Evolutionary conservation across 202 grass and related monocot genomes (phyloP).

Genomic region (Tripidium arundinaceum): DNA sequence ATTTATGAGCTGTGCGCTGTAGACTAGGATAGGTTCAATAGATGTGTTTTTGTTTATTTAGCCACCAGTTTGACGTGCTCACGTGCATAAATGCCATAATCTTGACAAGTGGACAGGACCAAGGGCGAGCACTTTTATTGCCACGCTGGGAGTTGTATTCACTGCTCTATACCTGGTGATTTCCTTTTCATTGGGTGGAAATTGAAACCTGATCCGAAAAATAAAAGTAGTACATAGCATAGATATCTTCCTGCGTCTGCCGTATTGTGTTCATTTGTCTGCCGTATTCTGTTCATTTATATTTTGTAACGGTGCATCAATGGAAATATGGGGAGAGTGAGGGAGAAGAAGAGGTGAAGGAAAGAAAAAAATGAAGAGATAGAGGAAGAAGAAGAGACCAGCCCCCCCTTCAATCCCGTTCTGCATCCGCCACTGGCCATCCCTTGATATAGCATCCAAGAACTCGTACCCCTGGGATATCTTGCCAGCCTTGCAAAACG

Average conservation of each 20-base stretch:
- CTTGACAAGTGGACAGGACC: background rate
- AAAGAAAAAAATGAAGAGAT: no score
- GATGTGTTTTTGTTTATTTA: conserved; percentile 16
- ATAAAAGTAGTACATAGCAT: background rate
- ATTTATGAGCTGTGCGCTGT: background rate
- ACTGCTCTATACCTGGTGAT: background rate
- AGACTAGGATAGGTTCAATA: conserved; percentile 30
- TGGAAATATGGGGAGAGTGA: no score
- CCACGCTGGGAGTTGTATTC: background rate
- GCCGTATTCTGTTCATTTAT: background rate
- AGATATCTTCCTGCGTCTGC: conserved; percentile 23
- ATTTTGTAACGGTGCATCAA: background rate
- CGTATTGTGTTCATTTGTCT: no score
- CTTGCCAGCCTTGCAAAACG: conserved; percentile 79
- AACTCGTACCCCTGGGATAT: conserved; percentile 73
- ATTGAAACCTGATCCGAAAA: background rate
- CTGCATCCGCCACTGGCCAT: no score
- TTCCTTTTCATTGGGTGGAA: conserved; percentile 1
- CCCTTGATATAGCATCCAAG: conserved; percentile 56
- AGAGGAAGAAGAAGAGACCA: no score
- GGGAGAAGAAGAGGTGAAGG: no score
- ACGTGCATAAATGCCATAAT: conserved; percentile 10
- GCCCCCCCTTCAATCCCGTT: no score
- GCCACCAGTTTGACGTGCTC: conserved; percentile 13
- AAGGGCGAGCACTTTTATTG: conserved; percentile 31